These are phyloP conservation scores for Nakazawaea ambrosiae DNA, from an alignment of 805 yeast species.

Conservation along the genomic window DNA sequence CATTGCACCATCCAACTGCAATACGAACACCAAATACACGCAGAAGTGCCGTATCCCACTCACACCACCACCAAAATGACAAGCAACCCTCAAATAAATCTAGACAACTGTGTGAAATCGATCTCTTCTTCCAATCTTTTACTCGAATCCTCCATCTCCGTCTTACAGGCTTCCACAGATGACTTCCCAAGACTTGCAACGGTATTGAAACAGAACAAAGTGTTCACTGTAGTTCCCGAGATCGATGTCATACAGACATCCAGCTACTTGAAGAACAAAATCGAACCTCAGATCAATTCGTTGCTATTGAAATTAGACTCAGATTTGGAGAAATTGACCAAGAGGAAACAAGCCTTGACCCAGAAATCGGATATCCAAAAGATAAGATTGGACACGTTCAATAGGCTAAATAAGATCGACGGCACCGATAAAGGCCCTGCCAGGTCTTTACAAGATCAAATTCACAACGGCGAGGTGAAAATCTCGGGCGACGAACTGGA, in stretches of 20 bases:
- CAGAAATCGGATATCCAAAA: conserved; percentile 34
- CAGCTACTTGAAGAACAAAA: conserved; percentile 26
- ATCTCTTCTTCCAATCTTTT: background rate
- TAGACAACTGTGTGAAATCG: conserved; percentile 1
- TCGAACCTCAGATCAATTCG: conserved; percentile 34
- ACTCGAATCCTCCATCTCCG: conserved; percentile 7
- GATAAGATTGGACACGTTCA: conserved; percentile 26
- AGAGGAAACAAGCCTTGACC: conserved; percentile 25
- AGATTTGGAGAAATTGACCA: conserved; percentile 27
- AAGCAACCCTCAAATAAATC: background rate
- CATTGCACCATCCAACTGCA: no score
- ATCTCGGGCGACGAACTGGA: conserved; percentile 27
- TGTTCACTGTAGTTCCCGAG: conserved; percentile 46
- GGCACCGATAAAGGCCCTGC: conserved; percentile 1
- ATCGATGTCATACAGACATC: conserved; percentile 35
- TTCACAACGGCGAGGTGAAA: conserved; percentile 11
- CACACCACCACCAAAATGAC: background rate
- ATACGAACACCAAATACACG: no score
- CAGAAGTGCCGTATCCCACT: no score
- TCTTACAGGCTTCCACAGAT: conserved; percentile 6
- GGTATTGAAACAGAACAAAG: conserved; percentile 36
- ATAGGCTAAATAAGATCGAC: conserved; percentile 15
- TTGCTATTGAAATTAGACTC: conserved; percentile 25
- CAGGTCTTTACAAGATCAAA: conserved; percentile 6
- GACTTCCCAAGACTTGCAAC: conserved; percentile 33